Conservation (phyloP, 768 basidiomycete genomes). For the Xerocomus potaroensis region DNA sequence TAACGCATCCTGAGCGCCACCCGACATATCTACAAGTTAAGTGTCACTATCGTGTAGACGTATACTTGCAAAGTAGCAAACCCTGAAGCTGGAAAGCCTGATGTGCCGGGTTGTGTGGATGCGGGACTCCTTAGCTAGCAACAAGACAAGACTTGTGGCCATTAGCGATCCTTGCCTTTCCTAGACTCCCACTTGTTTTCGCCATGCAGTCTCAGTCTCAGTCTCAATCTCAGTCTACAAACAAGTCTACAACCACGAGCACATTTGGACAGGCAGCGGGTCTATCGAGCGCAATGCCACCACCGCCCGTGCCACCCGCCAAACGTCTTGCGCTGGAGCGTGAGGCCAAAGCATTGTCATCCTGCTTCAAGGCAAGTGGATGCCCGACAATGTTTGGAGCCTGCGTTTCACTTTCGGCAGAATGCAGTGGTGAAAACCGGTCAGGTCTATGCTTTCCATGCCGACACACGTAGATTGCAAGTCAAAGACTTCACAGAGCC, state of each 20-base stretch:
- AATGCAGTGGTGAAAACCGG: slow-evolving; percentile 67
- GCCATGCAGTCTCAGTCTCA: slow-evolving; percentile 45
- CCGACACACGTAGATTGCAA: slow-evolving; percentile 61
- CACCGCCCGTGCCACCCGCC: slow-evolving; percentile 44
- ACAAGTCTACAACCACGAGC: slow-evolving; percentile 3
- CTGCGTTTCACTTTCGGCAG: slow-evolving; percentile 26
- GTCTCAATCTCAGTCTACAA: slow-evolving; percentile 19
- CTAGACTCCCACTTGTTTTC: slow-evolving; percentile 6
- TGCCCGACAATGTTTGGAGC: not conserved
- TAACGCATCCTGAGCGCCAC: slow-evolving; percentile 12
- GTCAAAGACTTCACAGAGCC: slow-evolving; percentile 19
- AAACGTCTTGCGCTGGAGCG: slow-evolving; percentile 49
- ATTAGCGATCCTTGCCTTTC: slow-evolving; percentile 24
- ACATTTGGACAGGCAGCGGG: slow-evolving; percentile 28
- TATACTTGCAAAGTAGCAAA: too few species aligned
- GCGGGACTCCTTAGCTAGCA: too few species aligned
- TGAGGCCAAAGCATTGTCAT: slow-evolving; percentile 57
- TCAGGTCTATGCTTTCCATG: slow-evolving; percentile 66
- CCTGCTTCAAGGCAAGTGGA: slow-evolving; percentile 51
- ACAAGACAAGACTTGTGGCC: too few species aligned
- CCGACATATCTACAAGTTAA: slow-evolving; percentile 19
- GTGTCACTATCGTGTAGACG: too few species aligned
- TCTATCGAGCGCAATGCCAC: slow-evolving; percentile 40
- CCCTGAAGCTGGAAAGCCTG: too few species aligned
- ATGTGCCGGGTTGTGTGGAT: too few species aligned